Evolutionary conservation across 2,329 filamentous ascomycete species (phyloP).

Genomic region (Ophiocordyceps camponoti-floridani): DNA sequence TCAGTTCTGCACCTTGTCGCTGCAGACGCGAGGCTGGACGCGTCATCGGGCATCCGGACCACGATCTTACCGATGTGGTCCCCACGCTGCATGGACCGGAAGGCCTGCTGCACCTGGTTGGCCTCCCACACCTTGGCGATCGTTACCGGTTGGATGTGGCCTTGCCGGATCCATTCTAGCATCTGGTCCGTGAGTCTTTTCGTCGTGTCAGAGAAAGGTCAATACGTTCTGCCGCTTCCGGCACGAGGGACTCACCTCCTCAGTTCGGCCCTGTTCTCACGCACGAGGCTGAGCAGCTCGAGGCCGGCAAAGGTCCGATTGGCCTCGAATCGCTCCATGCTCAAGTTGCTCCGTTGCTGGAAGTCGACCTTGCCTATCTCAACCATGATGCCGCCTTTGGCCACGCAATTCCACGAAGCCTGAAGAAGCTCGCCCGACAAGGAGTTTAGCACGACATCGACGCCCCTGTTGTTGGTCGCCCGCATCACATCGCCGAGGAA

Average conservation of each 20-base stretch:
- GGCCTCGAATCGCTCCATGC: constrained; percentile 22
- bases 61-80: constrained; percentile 8
- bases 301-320: constrained; percentile 11
- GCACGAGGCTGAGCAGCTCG: not conserved
- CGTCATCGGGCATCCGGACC: constrained; percentile 2
- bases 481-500: constrained; percentile 10
- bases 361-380: constrained; percentile 19
- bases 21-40: no score
- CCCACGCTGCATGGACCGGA: constrained; percentile 6
- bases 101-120: constrained; percentile 3
- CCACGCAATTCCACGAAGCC: constrained; percentile 16
- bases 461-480: constrained; percentile 9
- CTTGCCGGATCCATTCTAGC: not conserved
- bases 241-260: no score
- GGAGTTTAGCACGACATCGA: constrained; percentile 15
- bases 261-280: no score
- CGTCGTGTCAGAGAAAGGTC: no score
- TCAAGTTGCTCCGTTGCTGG: constrained; percentile 16
- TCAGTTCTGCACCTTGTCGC: no score
- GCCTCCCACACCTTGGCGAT: constrained; percentile 1
- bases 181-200: not conserved
- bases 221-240: no score
- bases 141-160: constrained; percentile 2
- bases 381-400: constrained; percentile 14
- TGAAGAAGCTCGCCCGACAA: constrained; percentile 11